Percentiles rank a stretch among this genome's conserved stretches.
Evolutionary conservation across 2,329 filamentous ascomycete genomes (phyloP).

Genomic region (Fusarium chaquense): DNA sequence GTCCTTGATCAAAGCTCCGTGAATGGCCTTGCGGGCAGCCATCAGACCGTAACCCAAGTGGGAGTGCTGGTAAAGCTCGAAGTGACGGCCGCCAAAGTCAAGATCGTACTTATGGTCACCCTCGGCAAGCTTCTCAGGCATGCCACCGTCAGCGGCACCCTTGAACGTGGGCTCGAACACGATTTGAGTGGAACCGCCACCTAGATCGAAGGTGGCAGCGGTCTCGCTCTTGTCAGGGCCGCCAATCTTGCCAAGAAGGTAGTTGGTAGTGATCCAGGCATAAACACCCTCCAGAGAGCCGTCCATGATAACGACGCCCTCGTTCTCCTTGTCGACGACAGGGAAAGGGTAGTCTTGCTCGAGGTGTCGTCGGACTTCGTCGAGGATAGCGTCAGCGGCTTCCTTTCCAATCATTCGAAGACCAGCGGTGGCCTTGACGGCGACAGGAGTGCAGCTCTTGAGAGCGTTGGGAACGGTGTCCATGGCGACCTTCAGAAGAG

Average conservation of each 20-base stretch:
- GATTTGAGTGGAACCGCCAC: constrained; percentile 97
- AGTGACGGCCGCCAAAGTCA: constrained; percentile 88
- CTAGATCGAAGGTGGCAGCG: constrained; percentile 94
- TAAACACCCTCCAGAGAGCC: constrained; percentile 97
- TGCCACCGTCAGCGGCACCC: constrained; percentile 75
- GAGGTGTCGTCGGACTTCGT: constrained; percentile 83
- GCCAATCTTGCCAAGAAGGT: constrained; percentile 97
- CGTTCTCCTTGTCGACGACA: constrained; percentile 84
- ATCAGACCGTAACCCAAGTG: constrained; percentile 97
- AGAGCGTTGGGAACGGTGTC: constrained; percentile 86
- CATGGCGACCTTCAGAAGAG: constrained; percentile 88
- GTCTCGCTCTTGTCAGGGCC: constrained; percentile 90
- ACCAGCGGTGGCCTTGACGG: constrained; percentile 98
- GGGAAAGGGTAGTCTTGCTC: constrained; percentile 95
- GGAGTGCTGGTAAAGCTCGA: constrained; percentile 96
- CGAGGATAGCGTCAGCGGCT: constrained; percentile 84
- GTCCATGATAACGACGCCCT: constrained; percentile 96
- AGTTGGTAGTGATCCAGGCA: constrained; percentile 99
- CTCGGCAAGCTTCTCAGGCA: constrained; percentile 85
- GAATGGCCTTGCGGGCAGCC: constrained; percentile 89
- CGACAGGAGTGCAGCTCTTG: constrained; percentile 91
- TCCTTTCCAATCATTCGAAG: constrained; percentile 87
- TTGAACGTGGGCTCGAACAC: constrained; percentile 97
- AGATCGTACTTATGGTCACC: constrained; percentile 97
- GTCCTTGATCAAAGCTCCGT: constrained; percentile 79